Base-by-base conservation (phyloP, 1,139 yeast species). In the Starmera stellimalicola region DNA sequence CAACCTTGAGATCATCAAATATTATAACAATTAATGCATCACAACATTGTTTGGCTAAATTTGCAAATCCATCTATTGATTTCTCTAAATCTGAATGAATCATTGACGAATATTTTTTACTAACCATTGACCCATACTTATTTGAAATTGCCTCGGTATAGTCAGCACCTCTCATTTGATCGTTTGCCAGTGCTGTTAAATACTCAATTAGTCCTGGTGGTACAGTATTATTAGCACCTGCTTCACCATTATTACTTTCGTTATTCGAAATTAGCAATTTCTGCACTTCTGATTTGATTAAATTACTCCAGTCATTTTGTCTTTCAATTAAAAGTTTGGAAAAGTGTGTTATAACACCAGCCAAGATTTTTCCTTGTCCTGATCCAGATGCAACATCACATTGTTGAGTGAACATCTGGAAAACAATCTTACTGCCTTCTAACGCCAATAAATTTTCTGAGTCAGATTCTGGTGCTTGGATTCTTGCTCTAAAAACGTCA, bases 311-410 rank as follows among this genome's bases (percentile, higher is more conserved):
- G 38, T 68, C 70, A 16, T 60, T 57, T 39, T 82, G 84, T 40
- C 95, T 64, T 34, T 65, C 60, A 33, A 70, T 62, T 41, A 85
- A 64, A 34, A 83, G 65, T 10, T 60, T 62, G 18, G 82, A 72
- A 68, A 91, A 83, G 40, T 80, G 77, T 37, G 73, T 78, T 22
- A 87, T 73, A 11, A 85, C 94, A n/a, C 93, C 93, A 8, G 79
- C 77, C 30, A 85, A 63, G 22, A 87, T 82, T 42, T 79, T 72
- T 9, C 91, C 85, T 53, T 83, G 88, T 3, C 87, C 85, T 3
- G 94, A 77, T 27, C 81, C 91, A 0, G 91, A 85, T 0, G 95
- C 94, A 9, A 83, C 93, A 45, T 83, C 94, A n/a, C 87, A 80
- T 54, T 87, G 95, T 52, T 85, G 95, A 23, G 81, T 79, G 40